Evolutionary conservation across 495 filamentous ascomycete species (phyloP).

Genomic region (Pseudotulostoma volvatum): DNA sequence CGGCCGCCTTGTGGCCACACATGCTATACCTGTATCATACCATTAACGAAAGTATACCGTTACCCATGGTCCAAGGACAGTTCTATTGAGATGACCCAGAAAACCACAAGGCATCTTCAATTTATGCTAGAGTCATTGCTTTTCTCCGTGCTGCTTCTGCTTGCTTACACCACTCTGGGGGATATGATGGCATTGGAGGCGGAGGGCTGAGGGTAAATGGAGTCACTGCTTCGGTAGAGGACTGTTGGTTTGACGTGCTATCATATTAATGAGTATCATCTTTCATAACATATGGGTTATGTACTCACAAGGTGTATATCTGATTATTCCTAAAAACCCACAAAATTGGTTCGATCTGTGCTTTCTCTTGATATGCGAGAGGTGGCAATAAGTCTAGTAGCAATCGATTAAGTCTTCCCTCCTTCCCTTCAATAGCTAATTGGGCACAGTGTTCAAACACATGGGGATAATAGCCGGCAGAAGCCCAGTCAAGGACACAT

Average conservation of each 20-base stretch:
- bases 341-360: constrained; percentile 6
- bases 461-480: constrained; percentile 14
- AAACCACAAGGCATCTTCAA: no score
- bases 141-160: no score
- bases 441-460: constrained; percentile 14
- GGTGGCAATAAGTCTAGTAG: constrained; percentile 7
- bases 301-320: constrained; percentile 13
- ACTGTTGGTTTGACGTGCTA: not conserved
- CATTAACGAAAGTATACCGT: no score
- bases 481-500: constrained; percentile 16
- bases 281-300: not conserved
- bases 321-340: constrained; percentile 11
- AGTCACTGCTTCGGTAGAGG: no score
- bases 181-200: constrained; percentile 1
- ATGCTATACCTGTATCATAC: no score
- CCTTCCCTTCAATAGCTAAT: constrained; percentile 13
- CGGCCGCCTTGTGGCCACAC: no score
- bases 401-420: constrained; percentile 12
- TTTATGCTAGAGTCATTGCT: no score
- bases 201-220: not conserved
- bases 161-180: not conserved
- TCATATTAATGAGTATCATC: not conserved
- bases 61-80: no score
- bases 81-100: no score
- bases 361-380: constrained; percentile 9